A percentile compares a stretch with the other conserved stretches of the same genome.
phyloP scores from a whole-genome alignment of 73 alveolate genomes.

The Effrenium voratum region DNA sequence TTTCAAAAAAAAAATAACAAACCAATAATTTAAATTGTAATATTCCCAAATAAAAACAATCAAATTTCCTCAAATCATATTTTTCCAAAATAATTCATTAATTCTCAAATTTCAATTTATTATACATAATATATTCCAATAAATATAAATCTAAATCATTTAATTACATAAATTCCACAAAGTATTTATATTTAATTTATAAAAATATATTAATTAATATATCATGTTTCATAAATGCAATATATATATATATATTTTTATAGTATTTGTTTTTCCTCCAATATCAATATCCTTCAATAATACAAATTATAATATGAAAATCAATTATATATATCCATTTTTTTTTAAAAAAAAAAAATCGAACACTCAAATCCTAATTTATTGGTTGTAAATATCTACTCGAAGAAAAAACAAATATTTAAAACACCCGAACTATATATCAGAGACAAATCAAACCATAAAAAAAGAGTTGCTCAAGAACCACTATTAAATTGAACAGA shows the following conservation, averaged over 20 bases:
- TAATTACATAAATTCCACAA: too few species aligned
- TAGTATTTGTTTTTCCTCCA: too few species aligned
- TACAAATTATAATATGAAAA: background rate
- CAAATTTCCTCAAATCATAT: background rate
- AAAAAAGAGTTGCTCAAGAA: too few species aligned
- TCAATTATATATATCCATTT: background rate
- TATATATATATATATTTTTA: background rate
- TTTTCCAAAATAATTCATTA: background rate
- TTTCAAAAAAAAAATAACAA: background rate
- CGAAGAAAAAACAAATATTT: background rate
- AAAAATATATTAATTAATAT: too few species aligned
- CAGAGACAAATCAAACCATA: too few species aligned
- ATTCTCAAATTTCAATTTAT: background rate
- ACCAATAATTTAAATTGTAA: background rate
- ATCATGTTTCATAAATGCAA: background rate
- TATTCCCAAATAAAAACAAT: background rate
- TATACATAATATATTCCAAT: too few species aligned
- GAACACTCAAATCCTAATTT: background rate
- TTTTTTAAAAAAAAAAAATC: background rate
- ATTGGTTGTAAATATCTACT: background rate
- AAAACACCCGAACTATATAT: too few species aligned
- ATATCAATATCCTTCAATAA: background rate
- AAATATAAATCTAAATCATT: too few species aligned
- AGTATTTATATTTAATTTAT: too few species aligned
- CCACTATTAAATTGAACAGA: too few species aligned